Conservation (phyloP, 31 red algal species). For the Odonthalia washingtoniensis region DNA sequence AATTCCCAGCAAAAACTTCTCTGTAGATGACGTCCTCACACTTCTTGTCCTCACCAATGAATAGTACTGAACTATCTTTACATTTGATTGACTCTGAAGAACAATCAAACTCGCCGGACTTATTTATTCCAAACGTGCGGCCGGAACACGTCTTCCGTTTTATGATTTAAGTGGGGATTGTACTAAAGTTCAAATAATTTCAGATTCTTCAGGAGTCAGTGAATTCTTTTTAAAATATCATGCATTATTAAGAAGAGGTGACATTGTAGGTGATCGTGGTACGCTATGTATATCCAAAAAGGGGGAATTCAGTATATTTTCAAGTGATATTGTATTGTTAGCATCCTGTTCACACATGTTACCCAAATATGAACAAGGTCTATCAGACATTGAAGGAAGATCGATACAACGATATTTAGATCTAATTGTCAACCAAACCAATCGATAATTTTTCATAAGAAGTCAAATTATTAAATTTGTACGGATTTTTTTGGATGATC, state of each 20-base stretch:
- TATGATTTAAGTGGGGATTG: constrained; percentile 95
- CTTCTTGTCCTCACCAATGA: too few relatives aligned
- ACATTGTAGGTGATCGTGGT: constrained; percentile 91
- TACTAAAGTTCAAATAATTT: constrained; percentile 95
- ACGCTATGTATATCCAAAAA: constrained; percentile 82
- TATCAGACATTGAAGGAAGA: constrained; percentile 81
- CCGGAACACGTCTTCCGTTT: constrained; percentile 88
- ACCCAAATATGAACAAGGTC: constrained; percentile 82
- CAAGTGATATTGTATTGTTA: too few relatives aligned
- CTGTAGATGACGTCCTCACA: too few relatives aligned
- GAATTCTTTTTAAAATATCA: constrained; percentile 63
- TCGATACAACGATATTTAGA: constrained; percentile 96
- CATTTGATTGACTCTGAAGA: too few relatives aligned
- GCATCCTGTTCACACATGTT: too few relatives aligned
- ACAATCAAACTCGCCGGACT: constrained; percentile 76
- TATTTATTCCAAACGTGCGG: constrained; percentile 83
- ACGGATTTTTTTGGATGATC: constrained; percentile 84
- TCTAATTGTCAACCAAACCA: constrained; percentile 84
- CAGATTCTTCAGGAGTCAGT: constrained; percentile 71
- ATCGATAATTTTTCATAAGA: constrained; percentile 78
- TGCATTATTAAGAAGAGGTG: constrained; percentile 79
- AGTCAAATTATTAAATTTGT: constrained; percentile 87
- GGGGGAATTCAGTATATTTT: constrained; percentile 95
- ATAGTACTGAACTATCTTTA: too few relatives aligned
- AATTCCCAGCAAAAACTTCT: too few relatives aligned